Percentiles rank a stretch among this genome's conserved stretches.
phyloP scores from a whole-genome alignment of 2,329 filamentous ascomycete species.

The Xylariaceae sp. region DNA sequence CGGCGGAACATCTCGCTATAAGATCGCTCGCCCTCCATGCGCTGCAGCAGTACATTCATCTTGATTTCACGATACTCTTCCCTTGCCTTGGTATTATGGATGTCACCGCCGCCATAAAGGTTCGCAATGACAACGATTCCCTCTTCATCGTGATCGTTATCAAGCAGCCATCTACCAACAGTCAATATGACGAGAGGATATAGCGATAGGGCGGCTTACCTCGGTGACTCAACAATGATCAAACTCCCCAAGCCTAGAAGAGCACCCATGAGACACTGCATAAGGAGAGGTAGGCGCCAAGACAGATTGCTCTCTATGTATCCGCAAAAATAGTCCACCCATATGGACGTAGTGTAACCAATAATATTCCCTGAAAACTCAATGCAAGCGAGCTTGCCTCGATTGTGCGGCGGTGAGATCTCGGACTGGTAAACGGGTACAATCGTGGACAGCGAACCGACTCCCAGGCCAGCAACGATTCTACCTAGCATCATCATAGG shows the following conservation, averaged over 20 bases:
- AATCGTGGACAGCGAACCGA: constrained; percentile 85
- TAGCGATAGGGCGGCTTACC: constrained; percentile 48
- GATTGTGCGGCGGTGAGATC: constrained; percentile 92
- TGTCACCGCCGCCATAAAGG: constrained; percentile 90
- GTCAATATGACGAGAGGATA: constrained; percentile 28
- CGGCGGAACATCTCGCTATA: constrained; percentile 93
- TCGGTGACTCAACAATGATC: constrained; percentile 92
- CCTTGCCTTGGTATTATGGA: constrained; percentile 85
- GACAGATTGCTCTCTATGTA: constrained; percentile 81
- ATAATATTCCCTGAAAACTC: constrained; percentile 97
- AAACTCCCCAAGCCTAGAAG: constrained; percentile 81
- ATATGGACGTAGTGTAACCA: constrained; percentile 92
- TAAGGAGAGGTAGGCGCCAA: constrained; percentile 83
- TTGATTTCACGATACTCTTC: constrained; percentile 99
- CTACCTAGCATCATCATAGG: constrained; percentile 83
- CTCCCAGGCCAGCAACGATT: constrained; percentile 78
- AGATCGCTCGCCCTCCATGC: constrained; percentile 89
- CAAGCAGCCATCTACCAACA: constrained; percentile 76
- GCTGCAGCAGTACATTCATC: constrained; percentile 89
- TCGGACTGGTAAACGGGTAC: constrained; percentile 93
- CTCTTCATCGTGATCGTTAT: constrained; percentile 97
- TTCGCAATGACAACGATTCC: constrained; percentile 98
- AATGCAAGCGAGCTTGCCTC: constrained; percentile 93
- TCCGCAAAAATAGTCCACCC: constrained; percentile 97
- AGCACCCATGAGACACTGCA: constrained; percentile 93